Evolutionary conservation across 805 yeast species (phyloP).

Genomic region (Phaffomyces antillensis): DNA sequence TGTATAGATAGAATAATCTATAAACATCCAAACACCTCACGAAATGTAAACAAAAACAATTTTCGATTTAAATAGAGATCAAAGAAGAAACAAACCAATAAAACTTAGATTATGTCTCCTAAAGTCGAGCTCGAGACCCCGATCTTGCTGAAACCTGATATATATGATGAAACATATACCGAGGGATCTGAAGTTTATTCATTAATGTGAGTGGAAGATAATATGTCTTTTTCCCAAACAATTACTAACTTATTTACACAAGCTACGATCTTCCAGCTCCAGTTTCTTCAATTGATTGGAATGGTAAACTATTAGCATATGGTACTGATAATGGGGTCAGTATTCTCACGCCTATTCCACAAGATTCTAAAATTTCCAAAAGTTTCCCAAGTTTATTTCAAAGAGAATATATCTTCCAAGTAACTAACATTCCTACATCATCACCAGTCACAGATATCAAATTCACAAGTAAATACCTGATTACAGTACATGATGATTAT

Average conservation of each 20-base stretch:
- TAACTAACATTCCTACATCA: conserved; percentile 6
- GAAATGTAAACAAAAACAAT: not conserved
- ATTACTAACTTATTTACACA: not conserved
- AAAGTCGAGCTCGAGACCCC: conserved; percentile 9
- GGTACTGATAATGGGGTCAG: conserved; percentile 19
- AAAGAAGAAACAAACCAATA: not conserved
- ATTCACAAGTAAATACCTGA: conserved; percentile 18
- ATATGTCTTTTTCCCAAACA: not conserved
- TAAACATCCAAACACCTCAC: not conserved
- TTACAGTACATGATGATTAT: conserved; percentile 15
- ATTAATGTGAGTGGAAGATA: conserved; percentile 11
- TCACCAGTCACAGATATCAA: conserved; percentile 12
- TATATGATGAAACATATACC: conserved; percentile 12
- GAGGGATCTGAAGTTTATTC: conserved; percentile 19
- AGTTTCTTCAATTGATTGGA: conserved; percentile 18
- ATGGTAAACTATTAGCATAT: conserved; percentile 15
- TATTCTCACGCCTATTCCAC: conserved; percentile 19
- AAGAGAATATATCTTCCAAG: conserved; percentile 21
- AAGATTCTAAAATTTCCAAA: conserved; percentile 15
- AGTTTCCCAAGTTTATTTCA: conserved; percentile 18
- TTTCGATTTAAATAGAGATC: not conserved
- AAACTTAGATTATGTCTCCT: conserved; percentile 1
- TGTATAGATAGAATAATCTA: not conserved
- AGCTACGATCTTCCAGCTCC: conserved; percentile 17
- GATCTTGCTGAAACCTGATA: conserved; percentile 18